Percentiles rank a stretch among this genome's conserved stretches.
Evolutionary conservation across 1,284 basidiomycete species (phyloP).

Genomic region (Peniophora sp.): DNA sequence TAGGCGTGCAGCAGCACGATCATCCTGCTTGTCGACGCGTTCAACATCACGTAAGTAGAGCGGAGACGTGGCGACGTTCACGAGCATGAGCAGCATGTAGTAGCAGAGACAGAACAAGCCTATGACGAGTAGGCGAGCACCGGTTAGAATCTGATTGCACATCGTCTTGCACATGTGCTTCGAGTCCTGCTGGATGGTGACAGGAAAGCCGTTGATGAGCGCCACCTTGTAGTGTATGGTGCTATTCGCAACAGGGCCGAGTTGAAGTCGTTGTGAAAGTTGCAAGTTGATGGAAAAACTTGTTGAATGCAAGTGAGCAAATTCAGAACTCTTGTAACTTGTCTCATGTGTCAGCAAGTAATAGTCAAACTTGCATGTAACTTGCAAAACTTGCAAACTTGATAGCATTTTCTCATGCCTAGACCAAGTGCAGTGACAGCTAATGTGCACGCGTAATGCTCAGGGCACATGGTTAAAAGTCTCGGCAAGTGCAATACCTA

Average conservation of each 20-base stretch:
- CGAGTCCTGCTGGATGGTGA: constrained; percentile 18
- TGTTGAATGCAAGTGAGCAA: too few relatives aligned
- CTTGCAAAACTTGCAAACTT: too few relatives aligned
- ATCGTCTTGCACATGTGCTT: constrained; percentile 24
- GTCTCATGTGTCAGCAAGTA: too few relatives aligned
- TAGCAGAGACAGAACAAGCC: constrained; percentile 15
- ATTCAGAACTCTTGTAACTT: too few relatives aligned
- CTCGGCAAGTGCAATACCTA: too few relatives aligned
- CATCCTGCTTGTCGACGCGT: constrained; percentile 27
- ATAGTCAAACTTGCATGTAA: too few relatives aligned
- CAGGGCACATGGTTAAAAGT: too few relatives aligned
- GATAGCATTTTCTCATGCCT: too few relatives aligned
- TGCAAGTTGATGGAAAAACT: too few relatives aligned
- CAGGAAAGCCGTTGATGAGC: not conserved
- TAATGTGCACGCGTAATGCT: too few relatives aligned
- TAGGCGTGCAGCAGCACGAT: constrained; percentile 24
- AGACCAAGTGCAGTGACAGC: too few relatives aligned
- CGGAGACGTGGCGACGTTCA: constrained; percentile 10
- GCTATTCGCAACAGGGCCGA: not conserved
- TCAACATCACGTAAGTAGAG: constrained; percentile 23
- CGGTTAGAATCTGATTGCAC: constrained; percentile 21
- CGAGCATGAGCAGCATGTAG: constrained; percentile 8
- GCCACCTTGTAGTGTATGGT: not conserved
- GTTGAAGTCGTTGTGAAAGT: too few relatives aligned
- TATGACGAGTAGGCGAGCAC: constrained; percentile 15